Base-by-base conservation (phyloP, 2,329 filamentous ascomycete species). In the Chaetomium olivaceum region DNA sequence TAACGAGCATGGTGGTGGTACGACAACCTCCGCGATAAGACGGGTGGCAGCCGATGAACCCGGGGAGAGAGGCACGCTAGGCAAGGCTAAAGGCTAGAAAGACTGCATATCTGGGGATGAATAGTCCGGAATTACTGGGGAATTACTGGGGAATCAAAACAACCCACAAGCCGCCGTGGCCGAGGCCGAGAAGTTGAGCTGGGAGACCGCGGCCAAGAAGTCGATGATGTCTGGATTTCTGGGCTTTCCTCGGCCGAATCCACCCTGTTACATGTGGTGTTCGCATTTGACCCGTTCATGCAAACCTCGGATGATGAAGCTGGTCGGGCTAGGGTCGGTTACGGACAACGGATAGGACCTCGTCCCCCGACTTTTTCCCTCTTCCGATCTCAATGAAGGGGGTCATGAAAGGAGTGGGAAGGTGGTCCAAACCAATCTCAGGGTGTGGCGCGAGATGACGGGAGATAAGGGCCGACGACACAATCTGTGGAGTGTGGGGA, bases 401-500 rank as follows among this genome's bases (percentile, higher is more conserved):
- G 39, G 39, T 4, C 23, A 66, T 64, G 36, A n/a, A 48, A 23
- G n/a, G 46, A 19, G 21, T 23, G 46, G 23, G 46, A 48, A 3
- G 21, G 21, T 23, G 11, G 39, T 4, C n/a, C 62, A 48, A 57
- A 69, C 58, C 63, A 70, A 67, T 63, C 62, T 64, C 58, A 62
- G 67, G 67, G 66, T 60, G 65, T 70, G 68, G 66, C 62, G 54
- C 54, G 61, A 31, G 61, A 58, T 67, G 50, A 36, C 33, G 33
- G 33, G 33, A 71, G 70, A 71, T 71, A 70, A 71, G 69, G 59
- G 52, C 61, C 63, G 39, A 65, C 48, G 64, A 63, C 61, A 55
- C 59, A 68, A 69, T 61, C 62, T 66, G 68, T 68, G 70, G 70
- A 70, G 64, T 54, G 66, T 60, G 63, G 66, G 55, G 54, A 54